Evolutionary conservation across 495 filamentous ascomycete genomes (phyloP).

Genomic region (Hypomontagnella submonticulosa): DNA sequence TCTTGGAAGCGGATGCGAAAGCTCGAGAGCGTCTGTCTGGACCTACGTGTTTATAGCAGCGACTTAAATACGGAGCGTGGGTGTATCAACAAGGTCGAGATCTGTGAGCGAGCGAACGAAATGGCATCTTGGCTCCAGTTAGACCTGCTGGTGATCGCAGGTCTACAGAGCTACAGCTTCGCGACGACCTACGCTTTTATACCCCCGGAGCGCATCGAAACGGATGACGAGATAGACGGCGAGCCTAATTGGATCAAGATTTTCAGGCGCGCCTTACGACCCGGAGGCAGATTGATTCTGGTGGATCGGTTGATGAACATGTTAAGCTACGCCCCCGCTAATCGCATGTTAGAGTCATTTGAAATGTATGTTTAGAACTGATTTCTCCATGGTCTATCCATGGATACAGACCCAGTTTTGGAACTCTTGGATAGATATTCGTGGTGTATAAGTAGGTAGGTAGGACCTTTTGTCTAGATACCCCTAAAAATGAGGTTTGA

Average conservation of each 20-base stretch:
- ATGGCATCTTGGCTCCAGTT: conserved; percentile 43
- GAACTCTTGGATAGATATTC: no score
- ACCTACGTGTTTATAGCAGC: conserved; percentile 46
- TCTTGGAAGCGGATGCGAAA: conserved; percentile 45
- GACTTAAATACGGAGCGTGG: conserved; percentile 40
- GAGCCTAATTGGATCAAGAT: conserved; percentile 48
- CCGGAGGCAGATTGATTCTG: conserved; percentile 40
- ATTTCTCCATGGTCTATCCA: no score
- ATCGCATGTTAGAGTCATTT: no score
- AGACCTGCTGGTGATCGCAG: conserved; percentile 44
- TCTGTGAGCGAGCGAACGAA: conserved; percentile 36
- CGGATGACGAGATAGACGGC: conserved; percentile 27
- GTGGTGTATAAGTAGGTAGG: no score
- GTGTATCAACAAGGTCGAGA: conserved; percentile 34
- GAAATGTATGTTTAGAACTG: no score
- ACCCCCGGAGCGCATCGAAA: conserved; percentile 26
- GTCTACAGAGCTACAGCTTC: conserved; percentile 46
- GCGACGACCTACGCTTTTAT: conserved; percentile 23
- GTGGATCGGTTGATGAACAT: conserved; percentile 35
- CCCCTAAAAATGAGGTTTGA: no score
- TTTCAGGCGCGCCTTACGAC: conserved; percentile 37
- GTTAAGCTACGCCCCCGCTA: neutral
- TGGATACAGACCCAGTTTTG: no score
- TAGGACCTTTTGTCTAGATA: no score
- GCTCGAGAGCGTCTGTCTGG: conserved; percentile 45